Base-by-base conservation (phyloP, 2,329 filamentous ascomycete species). In the Chaetomium sp. region DNA sequence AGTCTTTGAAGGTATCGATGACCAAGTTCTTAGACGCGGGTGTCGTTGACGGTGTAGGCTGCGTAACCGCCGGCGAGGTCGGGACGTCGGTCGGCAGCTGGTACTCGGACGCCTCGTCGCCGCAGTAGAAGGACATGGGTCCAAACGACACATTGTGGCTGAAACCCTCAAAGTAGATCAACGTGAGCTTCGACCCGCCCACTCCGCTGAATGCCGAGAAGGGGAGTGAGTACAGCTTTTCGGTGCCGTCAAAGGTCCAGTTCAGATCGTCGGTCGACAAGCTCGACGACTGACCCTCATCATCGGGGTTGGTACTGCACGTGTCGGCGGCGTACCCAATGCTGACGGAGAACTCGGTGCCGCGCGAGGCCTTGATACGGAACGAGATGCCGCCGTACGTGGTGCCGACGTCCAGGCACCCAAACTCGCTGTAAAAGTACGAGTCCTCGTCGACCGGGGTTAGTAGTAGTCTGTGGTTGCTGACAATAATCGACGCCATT, bases 231-330 rank as follows among this genome's bases (percentile, higher is more conserved):
- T 84, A 84, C n/a, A 81, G 72, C 64, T 78, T 75, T 70, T 83
- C 79, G 9, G 76, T 78, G 44, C 79, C 80, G 66, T 83, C 78
- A 60, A 85, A 85, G 0, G 72, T 75, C 81, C 81, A 85, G 49
- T 79, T 78, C 14, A 85, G 75, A 52, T 81, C 71, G 1, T 69
- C 60, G 2, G 75, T 73, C 0, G 76, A 75, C 58, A 27, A 27
- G 19, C 19, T 27, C 19, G 19, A 27, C 19, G 19, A 27, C 19
- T 27, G 19, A 27, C 19, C 19, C 3, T 27, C 19, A 27, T 27
- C 19, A 3, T 27, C 19, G 19, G 19, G 19, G 19, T 27, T 27
- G 19, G 19, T 27, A 27, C 19, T 73, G 66, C 79, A 82, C 32
- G 61, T 67, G 27, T 27, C 19, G 19, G 70, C 66, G 32, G 72